Evolutionary conservation across 2,329 filamentous ascomycete species (phyloP), one percentile per base, ranked within the genome.

Genomic region (Colletotrichum zoysiae): DNA sequence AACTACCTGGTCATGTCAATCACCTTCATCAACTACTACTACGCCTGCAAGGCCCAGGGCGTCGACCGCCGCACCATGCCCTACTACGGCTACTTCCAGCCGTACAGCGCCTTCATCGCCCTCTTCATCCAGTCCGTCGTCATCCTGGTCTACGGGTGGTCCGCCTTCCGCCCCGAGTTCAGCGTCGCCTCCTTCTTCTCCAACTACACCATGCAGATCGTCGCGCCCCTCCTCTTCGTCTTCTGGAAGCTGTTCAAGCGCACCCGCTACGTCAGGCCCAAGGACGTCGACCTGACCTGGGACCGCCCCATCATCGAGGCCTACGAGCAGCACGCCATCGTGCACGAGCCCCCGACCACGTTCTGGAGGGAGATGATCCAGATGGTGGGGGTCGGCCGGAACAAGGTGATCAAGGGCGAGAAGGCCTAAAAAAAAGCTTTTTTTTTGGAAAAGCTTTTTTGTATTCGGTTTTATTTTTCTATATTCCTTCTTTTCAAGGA

Each of bases 71-170:
- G 9, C 87, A 91, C 70, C 83, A 83, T 92, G 0, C 89, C 90
- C 0, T 92, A 90, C 81, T 88, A 86, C 72, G 92, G 92, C 76
- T 91, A 88, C 88, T 91, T 89, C 0, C 91, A 92, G 72, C 90
- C 90, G 0, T 86, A 83, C 69, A 89, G 90, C 0, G 90, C 90
- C 0, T 86, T 87, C 77, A 76, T 88, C 23, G 86, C 85, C 7
- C 84, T 92, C 18, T 73, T 87, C 0, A 81, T 91, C 50, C 91
- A 91, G 76, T 82, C 78, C 65, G 84, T 92, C 35, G 82, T 92
- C 12, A 86, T 92, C 4, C 82, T 92, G 1, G 85, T 91, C 0
- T 90, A 92, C 74, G 90, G 90, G 2, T 92, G 88, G 87, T 86
- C 81, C 75, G 88, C 85, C 65, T 92, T 92, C 80, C 89, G 86